phyloP scores from a whole-genome alignment of 2,329 filamentous ascomycete species.

The Pleoardoris graminearum region DNA sequence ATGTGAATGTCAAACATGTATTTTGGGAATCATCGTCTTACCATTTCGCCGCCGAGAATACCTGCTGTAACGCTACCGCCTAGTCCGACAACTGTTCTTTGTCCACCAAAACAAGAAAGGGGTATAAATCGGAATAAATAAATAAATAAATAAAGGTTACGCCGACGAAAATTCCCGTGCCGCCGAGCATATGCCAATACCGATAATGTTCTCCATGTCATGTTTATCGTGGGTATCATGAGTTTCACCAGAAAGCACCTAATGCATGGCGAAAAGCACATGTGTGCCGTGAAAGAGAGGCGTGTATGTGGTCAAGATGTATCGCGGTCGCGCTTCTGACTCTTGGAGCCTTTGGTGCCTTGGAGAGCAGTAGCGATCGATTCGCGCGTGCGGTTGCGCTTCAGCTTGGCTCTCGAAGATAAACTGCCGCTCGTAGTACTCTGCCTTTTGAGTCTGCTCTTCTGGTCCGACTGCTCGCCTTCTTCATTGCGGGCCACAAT shows the following conservation, averaged over 20 bases:
- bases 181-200: background rate
- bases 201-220: background rate
- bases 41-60: background rate
- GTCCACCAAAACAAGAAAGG: background rate
- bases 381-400: conserved; percentile 24
- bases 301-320: background rate
- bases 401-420: conserved; percentile 18
- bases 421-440: conserved; percentile 21
- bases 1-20: background rate
- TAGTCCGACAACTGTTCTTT: too few species aligned
- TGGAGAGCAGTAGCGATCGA: conserved; percentile 6
- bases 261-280: conserved; percentile 4
- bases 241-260: background rate
- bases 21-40: background rate
- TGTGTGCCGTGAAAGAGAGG: background rate
- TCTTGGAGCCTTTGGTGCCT: conserved; percentile 10
- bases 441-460: background rate
- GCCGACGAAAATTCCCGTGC: background rate
- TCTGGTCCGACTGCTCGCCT: conserved; percentile 1
- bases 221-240: conserved; percentile 3
- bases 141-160: too few species aligned
- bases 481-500: background rate
- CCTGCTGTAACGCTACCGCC: too few species aligned
- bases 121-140: background rate
- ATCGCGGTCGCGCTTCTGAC: conserved; percentile 9